Evolutionary conservation across 2,329 filamentous ascomycete species (phyloP).

Genomic region (Aspergillus eucalypticola): DNA sequence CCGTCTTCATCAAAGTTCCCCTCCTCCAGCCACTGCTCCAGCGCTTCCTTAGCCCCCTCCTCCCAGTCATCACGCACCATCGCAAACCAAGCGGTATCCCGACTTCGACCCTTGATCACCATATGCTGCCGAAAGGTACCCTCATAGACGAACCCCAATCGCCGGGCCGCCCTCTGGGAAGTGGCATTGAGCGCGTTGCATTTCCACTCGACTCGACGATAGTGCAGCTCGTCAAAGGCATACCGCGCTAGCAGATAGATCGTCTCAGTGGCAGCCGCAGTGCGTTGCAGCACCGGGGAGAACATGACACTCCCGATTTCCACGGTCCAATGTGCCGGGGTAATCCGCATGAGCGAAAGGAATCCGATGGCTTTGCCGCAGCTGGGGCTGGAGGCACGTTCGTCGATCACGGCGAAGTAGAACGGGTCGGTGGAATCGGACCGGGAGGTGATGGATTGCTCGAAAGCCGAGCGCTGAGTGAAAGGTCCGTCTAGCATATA

Average conservation of each 20-base stretch:
- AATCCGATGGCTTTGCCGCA: slow-evolving; percentile 46
- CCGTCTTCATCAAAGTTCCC: slow-evolving; percentile 59
- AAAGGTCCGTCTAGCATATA: slow-evolving; percentile 46
- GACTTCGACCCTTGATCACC: slow-evolving; percentile 56
- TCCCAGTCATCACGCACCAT: slow-evolving; percentile 63
- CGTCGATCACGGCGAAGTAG: slow-evolving; percentile 50
- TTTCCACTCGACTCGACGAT: slow-evolving; percentile 65
- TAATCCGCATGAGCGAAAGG: slow-evolving; percentile 48
- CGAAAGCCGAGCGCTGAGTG: slow-evolving; percentile 31
- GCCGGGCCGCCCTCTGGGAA: slow-evolving; percentile 55
- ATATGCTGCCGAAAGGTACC: slow-evolving; percentile 64
- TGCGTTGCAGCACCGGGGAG: slow-evolving; percentile 53
- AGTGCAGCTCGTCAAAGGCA: slow-evolving; percentile 57
- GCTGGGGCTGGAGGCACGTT: slow-evolving; percentile 22
- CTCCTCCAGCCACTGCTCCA: slow-evolving; percentile 57
- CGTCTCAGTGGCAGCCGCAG: slow-evolving; percentile 58
- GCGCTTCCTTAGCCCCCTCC: slow-evolving; percentile 54
- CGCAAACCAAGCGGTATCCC: slow-evolving; percentile 64
- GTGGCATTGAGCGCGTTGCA: slow-evolving; percentile 58
- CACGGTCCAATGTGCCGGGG: slow-evolving; percentile 50
- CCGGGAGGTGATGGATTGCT: slow-evolving; percentile 24
- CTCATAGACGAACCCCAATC: slow-evolving; percentile 62
- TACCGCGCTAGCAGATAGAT: slow-evolving; percentile 58
- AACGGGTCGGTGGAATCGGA: slow-evolving; percentile 38
- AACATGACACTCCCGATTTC: slow-evolving; percentile 62